Conservation (phyloP, 495 filamentous ascomycete species). For the Margaritispora aquatica region DNA sequence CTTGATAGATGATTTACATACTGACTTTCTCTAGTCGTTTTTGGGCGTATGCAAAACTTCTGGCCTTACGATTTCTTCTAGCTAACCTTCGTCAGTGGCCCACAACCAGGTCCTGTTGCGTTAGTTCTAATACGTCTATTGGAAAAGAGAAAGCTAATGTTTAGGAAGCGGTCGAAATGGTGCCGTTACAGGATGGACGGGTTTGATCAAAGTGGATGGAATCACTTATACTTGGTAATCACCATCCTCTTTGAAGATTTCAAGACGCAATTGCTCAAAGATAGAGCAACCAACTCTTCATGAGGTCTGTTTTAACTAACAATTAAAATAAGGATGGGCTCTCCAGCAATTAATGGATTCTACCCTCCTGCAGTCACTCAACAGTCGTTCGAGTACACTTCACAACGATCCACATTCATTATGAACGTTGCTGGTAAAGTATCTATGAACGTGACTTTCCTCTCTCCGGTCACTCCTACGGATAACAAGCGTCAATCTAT, state of each 20-base stretch:
- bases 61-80: conserved; percentile 32
- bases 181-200: conserved; percentile 69
- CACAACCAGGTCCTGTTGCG: conserved; percentile 32
- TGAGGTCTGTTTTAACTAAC: too few species aligned
- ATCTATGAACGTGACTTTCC: conserved; percentile 71
- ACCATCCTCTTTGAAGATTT: too few species aligned
- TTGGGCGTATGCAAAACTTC: conserved; percentile 33
- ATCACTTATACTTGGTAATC: conserved; percentile 52
- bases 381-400: conserved; percentile 66
- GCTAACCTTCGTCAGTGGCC: conserved; percentile 31
- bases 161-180: conserved; percentile 25
- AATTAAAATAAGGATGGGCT: conserved; percentile 36
- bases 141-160: not conserved
- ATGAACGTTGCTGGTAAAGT: conserved; percentile 62
- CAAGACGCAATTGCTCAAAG: too few species aligned
- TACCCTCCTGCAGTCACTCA: conserved; percentile 32
- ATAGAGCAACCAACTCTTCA: too few species aligned
- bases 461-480: conserved; percentile 82
- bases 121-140: not conserved
- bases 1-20: conserved; percentile 5
- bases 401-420: conserved; percentile 79
- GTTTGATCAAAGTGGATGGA: conserved; percentile 51
- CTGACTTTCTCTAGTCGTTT: conserved; percentile 6
- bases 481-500: conserved; percentile 82
- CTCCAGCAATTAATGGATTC: conserved; percentile 13